Evolutionary conservation across 306 rosid genomes (phyloP).

Genomic region (Cyclanthera cordifolia): DNA sequence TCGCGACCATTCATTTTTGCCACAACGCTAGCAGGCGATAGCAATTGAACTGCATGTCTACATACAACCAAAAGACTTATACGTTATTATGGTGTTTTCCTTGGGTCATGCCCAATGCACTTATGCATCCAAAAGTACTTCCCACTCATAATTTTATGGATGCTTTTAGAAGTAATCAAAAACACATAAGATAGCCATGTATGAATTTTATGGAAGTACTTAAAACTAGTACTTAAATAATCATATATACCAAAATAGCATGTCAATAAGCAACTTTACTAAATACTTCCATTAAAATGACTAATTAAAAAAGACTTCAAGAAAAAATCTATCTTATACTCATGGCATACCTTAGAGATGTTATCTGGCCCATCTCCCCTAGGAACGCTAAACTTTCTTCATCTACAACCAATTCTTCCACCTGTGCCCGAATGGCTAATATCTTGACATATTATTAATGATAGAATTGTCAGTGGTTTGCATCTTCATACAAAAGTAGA

Average conservation of each 20-base stretch:
- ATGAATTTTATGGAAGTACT: neutral
- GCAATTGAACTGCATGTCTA: slow-evolving; percentile 88
- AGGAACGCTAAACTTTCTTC: slow-evolving; percentile 91
- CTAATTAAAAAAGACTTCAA: neutral
- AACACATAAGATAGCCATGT: neutral
- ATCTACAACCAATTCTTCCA: slow-evolving; percentile 71
- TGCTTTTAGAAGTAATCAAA: no score
- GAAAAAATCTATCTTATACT: neutral
- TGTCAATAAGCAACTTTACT: neutral
- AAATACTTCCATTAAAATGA: neutral
- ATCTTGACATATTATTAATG: slow-evolving; percentile 35
- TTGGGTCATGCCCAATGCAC: no score
- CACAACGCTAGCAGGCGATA: slow-evolving; percentile 77
- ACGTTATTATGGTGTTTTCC: no score
- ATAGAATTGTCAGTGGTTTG: slow-evolving; percentile 6
- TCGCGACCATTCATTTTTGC: slow-evolving; percentile 95
- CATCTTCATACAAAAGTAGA: neutral
- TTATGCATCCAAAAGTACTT: neutral
- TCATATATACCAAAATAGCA: neutral
- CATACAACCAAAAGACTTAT: neutral
- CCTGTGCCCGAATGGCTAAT: slow-evolving; percentile 84
- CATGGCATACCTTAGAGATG: slow-evolving; percentile 58
- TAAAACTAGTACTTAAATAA: neutral
- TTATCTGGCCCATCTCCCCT: slow-evolving; percentile 66
- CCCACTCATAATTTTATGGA: neutral